phyloP scores from a whole-genome alignment of 2,329 filamentous ascomycete species.

The Aspergillus sp. region DNA sequence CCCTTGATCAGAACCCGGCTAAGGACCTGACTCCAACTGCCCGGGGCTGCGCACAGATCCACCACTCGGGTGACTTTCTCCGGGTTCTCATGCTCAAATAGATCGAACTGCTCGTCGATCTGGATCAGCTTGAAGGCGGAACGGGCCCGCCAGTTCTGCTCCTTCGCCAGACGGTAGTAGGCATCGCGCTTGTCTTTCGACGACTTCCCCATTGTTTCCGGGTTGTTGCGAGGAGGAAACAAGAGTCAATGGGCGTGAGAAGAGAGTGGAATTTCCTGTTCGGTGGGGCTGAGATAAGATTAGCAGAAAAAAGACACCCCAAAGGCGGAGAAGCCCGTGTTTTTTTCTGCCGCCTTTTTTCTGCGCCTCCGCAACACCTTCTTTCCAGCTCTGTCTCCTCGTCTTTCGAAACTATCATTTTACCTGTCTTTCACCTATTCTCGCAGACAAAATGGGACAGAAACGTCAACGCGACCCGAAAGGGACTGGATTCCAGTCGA shows the following conservation, averaged over 20 bases:
- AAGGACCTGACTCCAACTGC: conserved; percentile 95
- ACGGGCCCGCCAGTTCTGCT: conserved; percentile 95
- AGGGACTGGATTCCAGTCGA: conserved; percentile 23
- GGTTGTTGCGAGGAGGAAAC: neutral
- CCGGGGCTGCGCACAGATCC: conserved; percentile 91
- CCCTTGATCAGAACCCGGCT: conserved; percentile 91
- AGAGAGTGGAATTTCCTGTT: conserved; percentile 16
- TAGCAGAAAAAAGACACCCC: conserved; percentile 5
- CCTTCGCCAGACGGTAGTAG: conserved; percentile 96
- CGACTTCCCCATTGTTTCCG: conserved; percentile 76
- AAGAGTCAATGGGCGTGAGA: conserved; percentile 2
- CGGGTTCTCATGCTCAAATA: conserved; percentile 64
- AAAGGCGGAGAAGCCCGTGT: conserved; percentile 19
- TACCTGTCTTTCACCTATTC: neutral
- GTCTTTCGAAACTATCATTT: neutral
- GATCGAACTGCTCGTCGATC: conserved; percentile 91
- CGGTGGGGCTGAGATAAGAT: conserved; percentile 39
- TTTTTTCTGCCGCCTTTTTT: conserved; percentile 39
- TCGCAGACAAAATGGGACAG: conserved; percentile 28
- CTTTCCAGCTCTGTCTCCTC: conserved; percentile 11
- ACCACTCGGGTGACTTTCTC: conserved; percentile 85
- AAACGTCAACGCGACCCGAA: conserved; percentile 36
- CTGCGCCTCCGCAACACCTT: conserved; percentile 17
- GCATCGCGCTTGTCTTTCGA: conserved; percentile 98
- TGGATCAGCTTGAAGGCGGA: conserved; percentile 97